Evolutionary conservation across 1,139 yeast genomes (phyloP).

Genomic region (Nakaseomyces bracarensis): DNA sequence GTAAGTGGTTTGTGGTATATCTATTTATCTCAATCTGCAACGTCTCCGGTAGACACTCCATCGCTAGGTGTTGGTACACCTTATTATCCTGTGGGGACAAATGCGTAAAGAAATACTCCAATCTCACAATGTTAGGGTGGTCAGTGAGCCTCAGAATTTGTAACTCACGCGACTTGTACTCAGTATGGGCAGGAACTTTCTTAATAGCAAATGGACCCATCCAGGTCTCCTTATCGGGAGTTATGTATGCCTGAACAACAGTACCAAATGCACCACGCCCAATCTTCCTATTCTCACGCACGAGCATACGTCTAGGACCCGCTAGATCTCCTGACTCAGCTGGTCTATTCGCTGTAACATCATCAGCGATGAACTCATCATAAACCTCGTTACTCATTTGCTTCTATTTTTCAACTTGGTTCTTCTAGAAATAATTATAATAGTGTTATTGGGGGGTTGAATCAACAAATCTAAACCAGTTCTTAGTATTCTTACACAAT

Average conservation of each 20-base stretch:
- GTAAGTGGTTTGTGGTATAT: constrained; percentile 53
- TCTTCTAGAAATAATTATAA: no score
- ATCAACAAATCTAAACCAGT: no score
- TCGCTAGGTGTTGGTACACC: constrained; percentile 67
- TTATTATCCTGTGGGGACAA: constrained; percentile 47
- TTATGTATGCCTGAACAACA: constrained; percentile 60
- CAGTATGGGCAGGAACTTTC: constrained; percentile 78
- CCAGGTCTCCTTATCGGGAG: constrained; percentile 40
- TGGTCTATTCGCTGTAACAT: constrained; percentile 56
- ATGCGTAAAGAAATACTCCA: constrained; percentile 63
- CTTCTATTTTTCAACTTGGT: not conserved
- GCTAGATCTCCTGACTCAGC: constrained; percentile 31
- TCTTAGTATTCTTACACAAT: no score
- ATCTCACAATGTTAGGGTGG: constrained; percentile 68
- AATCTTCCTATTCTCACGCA: constrained; percentile 61
- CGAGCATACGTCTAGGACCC: constrained; percentile 43
- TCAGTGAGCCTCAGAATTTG: constrained; percentile 64
- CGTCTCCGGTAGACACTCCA: constrained; percentile 80
- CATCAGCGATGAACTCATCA: constrained; percentile 42
- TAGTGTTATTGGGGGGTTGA: no score
- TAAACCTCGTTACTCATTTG: constrained; percentile 8
- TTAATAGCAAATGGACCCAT: constrained; percentile 77
- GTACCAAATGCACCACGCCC: constrained; percentile 86
- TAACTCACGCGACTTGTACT: constrained; percentile 70
- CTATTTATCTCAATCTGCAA: constrained; percentile 66